phyloP scores from a whole-genome alignment of 202 grass and related monocot species.

The Setaria italica region DNA sequence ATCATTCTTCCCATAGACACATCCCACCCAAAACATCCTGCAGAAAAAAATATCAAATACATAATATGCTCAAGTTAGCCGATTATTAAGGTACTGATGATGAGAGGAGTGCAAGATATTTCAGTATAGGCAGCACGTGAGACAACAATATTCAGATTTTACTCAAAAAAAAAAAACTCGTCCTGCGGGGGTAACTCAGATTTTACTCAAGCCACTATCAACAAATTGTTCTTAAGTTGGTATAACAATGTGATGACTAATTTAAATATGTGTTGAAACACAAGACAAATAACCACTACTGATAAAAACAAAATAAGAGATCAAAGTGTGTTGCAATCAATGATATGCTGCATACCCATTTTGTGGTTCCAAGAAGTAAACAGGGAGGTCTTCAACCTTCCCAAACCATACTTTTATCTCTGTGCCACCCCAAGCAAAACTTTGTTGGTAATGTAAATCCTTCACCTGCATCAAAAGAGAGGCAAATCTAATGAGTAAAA shows the following conservation, averaged over 20 bases:
- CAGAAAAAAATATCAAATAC: conserved; percentile 40
- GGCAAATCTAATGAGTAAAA: neutral
- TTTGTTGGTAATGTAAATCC: conserved; percentile 73
- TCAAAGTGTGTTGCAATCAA: neutral
- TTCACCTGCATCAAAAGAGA: conserved; percentile 71
- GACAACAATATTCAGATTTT: conserved; percentile 16
- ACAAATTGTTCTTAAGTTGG: neutral
- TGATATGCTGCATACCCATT: conserved; percentile 67
- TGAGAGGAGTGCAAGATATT: neutral
- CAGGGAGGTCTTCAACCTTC: conserved; percentile 84
- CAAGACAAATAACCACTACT: neutral
- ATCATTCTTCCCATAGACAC: conserved; percentile 93
- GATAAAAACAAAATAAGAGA: conserved; percentile 3
- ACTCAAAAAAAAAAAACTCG: neutral
- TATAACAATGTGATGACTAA: conserved; percentile 16
- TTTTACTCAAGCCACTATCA: conserved; percentile 22
- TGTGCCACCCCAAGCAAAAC: conserved; percentile 69
- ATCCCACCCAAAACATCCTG: conserved; percentile 96
- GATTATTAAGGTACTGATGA: neutral
- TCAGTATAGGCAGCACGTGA: neutral
- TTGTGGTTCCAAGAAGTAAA: conserved; percentile 95
- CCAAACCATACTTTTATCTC: conserved; percentile 99
- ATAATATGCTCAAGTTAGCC: conserved; percentile 17
- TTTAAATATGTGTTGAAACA: conserved; percentile 5
- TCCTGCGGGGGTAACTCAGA: neutral